Evolutionary conservation across 441 rosid species (phyloP), one percentile per base, ranked within the genome.

Genomic region (Melastoma candidum): DNA sequence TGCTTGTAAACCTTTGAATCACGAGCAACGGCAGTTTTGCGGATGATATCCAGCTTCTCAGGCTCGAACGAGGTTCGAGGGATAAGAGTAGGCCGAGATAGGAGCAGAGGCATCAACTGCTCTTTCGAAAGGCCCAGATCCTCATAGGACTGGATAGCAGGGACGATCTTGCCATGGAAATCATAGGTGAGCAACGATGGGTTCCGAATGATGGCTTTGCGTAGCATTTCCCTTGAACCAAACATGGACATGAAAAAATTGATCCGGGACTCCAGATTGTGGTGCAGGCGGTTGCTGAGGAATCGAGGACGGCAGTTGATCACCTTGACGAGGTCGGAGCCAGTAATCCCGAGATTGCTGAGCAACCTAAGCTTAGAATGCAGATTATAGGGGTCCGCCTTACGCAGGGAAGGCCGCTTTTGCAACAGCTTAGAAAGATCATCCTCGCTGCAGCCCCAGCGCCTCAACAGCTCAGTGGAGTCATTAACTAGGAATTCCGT

Each of bases 121-220:
- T 70, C 29, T 46, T 66, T 69, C 50, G 70, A 53, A 39, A 84
- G 48, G 11, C 97, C 97, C 49, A 80, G 12, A 26, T 58, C 66
- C 64, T 75, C 87, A 63, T 90, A 90, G 14, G 70, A 57, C 1
- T 71, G 76, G 51, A 90, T 63, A 3, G 59, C 71, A 2, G 94
- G 88, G 50, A 80, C 82, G 49, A 90, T 70, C 64, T 39, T 64
- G 6, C 63, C 58, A 39, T 80, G 71, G 26, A 84, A 73, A 39
- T 86, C 89, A 67, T 84, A 84, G 11, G 80, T 71, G 76, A 90
- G 65, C 47, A 86, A 77, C 0, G 95, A 86, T 4, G 97, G 97
- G 49, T 86, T 86, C 52, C 90, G 57, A 13, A 84, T 36, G 67
- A 90, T 75, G 60, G 81, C 85, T 71, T 67, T 84, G 6, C 72